Conservation (phyloP, 1,284 basidiomycete species). For the Crepidotus sp. region DNA sequence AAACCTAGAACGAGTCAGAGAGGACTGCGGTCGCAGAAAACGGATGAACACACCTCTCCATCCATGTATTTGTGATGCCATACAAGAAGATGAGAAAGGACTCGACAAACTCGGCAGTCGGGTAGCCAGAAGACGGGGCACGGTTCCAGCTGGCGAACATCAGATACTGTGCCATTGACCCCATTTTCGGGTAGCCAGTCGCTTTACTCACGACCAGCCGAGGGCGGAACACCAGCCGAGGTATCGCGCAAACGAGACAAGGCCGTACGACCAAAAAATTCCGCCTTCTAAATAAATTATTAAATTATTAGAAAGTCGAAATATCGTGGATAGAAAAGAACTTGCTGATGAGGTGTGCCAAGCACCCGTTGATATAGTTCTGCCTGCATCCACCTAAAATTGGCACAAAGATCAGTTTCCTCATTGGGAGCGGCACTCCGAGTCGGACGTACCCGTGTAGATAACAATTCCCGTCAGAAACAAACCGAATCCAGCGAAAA, state of each 20-base stretch:
- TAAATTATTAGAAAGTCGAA: constrained; percentile 6
- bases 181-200: too few relatives aligned
- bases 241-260: constrained; percentile 85
- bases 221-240: constrained; percentile 82
- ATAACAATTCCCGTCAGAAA: constrained; percentile 62
- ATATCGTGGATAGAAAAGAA: constrained; percentile 19
- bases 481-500: constrained; percentile 63
- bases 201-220: constrained; percentile 98
- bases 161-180: too few relatives aligned
- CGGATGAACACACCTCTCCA: constrained; percentile 54
- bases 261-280: constrained; percentile 88
- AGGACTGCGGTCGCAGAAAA: not conserved
- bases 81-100: constrained; percentile 83
- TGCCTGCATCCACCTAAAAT: constrained; percentile 61
- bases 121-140: constrained; percentile 39
- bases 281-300: constrained; percentile 53
- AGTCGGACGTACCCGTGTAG: constrained; percentile 47
- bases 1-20: constrained; percentile 31
- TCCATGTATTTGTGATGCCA: constrained; percentile 90
- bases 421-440: not conserved
- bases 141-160: too few relatives aligned
- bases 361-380: constrained; percentile 71
- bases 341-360: constrained; percentile 90
- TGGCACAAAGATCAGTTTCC: not conserved
- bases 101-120: constrained; percentile 84